Conservation (phyloP, 441 rosid species). For the Macaranga tanarius region DNA sequence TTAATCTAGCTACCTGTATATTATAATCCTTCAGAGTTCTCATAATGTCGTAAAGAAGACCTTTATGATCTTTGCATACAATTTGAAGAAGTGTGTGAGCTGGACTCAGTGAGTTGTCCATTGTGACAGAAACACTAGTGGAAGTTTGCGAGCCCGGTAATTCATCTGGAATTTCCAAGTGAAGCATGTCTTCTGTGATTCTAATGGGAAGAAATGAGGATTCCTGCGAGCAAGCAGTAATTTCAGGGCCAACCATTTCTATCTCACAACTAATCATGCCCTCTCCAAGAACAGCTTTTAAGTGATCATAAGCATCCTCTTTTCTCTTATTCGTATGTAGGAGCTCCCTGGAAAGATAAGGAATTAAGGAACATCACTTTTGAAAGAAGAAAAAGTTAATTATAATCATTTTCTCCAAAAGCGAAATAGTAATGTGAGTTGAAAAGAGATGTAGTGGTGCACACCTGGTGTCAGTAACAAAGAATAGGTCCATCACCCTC, state of each 20-base stretch:
- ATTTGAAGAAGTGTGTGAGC: conserved; percentile 86
- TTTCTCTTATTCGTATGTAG: conserved; percentile 70
- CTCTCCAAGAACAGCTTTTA: conserved; percentile 50
- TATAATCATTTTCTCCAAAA: not conserved
- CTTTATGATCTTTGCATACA: conserved; percentile 82
- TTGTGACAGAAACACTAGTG: conserved; percentile 47
- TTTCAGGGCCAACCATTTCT: conserved; percentile 67
- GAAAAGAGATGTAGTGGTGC: conserved; percentile 17
- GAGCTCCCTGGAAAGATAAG: conserved; percentile 57
- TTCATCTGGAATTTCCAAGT: conserved; percentile 38
- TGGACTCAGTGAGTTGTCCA: conserved; percentile 80
- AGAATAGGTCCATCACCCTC: conserved; percentile 87
- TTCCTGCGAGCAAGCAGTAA: conserved; percentile 61
- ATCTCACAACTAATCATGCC: conserved; percentile 70
- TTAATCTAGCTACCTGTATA: conserved; percentile 58
- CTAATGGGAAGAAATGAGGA: conserved; percentile 59
- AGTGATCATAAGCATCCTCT: conserved; percentile 45
- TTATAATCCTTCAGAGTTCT: conserved; percentile 88
- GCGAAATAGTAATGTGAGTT: not conserved
- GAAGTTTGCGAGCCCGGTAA: conserved; percentile 40
- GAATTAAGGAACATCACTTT: conserved; percentile 9
- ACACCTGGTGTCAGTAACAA: conserved; percentile 86
- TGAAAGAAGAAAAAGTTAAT: not conserved
- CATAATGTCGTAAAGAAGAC: conserved; percentile 85
- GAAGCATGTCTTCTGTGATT: conserved; percentile 56